Base-by-base conservation (phyloP, 2,329 filamentous ascomycete species). In the Chaetomium olivaceum region DNA sequence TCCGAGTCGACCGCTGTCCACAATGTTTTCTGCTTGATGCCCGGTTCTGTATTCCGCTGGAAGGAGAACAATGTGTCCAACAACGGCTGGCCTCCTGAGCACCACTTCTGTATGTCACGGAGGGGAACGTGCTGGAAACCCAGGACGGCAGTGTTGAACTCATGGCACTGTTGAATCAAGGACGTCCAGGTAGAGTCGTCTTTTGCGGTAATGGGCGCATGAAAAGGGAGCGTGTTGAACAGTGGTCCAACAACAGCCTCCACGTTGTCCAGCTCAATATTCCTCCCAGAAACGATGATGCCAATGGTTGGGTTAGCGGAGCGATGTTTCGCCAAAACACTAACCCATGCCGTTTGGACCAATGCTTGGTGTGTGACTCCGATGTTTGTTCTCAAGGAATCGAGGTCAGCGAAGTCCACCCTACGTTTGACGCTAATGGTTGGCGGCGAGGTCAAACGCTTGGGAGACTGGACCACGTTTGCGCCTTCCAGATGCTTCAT, bases 21-120 rank as follows among this genome's bases (percentile, higher is more conserved):
- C 1, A 87, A 70, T 1, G 71, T 63, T 2, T 76, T 71, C 3
- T 75, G 68, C n/a, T 72, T 73, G 1, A 66, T 52, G 0, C 72
- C 63, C 0, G 71, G 65, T 0, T 73, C 68, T 0, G 76, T 71
- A 9, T 85, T 79, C 43, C 83, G 81, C 72, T 96, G 91, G 74
- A 94, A 97, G 0, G 92, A 90, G 70, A 97, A 96, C 1, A 97
- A 79, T 0, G 83, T 89, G 66, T 96, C 90, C 73, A 97, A 97
- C 2, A 94, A 77, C 0, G 85, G 81, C 51, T 85, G 79, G 3
- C 83, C 83, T 4, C 80, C 79, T 0, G 84, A 82, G 69, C 87
- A 88, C 89, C 91, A 96, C 75, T 92, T 96, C 72, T 91, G 88
- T 39, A 97, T 89, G 55, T 91, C 86, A 25, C 92, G 85, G 11